Percentiles rank a stretch among this genome's conserved stretches.
phyloP scores from a whole-genome alignment of 345 rosid species.

The Conringia planisiliqua region DNA sequence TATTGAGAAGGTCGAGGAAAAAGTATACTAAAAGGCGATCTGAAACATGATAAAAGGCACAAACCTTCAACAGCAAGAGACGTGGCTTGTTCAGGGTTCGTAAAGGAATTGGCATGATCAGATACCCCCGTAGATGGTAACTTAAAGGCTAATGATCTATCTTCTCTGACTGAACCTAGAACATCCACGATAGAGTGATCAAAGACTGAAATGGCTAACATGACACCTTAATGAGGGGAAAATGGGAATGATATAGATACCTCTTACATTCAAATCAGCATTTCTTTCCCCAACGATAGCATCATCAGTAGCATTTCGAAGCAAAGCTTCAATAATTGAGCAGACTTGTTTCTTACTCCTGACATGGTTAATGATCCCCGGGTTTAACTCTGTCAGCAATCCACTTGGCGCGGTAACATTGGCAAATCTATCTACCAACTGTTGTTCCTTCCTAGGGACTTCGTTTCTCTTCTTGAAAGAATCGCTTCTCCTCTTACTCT shows the following conservation, averaged over 20 bases:
- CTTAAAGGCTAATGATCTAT: constrained; percentile 45
- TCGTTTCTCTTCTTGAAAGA: constrained; percentile 42
- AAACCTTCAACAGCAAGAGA: constrained; percentile 72
- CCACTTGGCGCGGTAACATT: constrained; percentile 92
- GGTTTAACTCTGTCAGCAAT: constrained; percentile 78
- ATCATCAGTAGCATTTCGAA: constrained; percentile 46
- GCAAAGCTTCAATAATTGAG: constrained; percentile 79
- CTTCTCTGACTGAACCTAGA: constrained; percentile 38
- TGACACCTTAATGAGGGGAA: constrained; percentile 29
- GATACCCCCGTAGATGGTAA: constrained; percentile 49
- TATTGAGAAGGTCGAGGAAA: background rate
- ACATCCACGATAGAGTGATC: constrained; percentile 35
- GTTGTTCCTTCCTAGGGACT: constrained; percentile 44
- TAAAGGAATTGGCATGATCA: constrained; percentile 41
- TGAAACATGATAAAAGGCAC: constrained; percentile 22
- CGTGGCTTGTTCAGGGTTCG: constrained; percentile 48
- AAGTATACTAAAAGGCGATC: background rate
- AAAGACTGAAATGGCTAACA: constrained; percentile 26
- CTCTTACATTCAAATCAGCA: constrained; percentile 35
- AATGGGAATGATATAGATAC: constrained; percentile 30
- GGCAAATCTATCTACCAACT: constrained; percentile 72
- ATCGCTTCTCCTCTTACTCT: constrained; percentile 56
- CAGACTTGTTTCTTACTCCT: constrained; percentile 87
- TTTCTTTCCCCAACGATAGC: constrained; percentile 31
- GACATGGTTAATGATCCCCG: constrained; percentile 88